A percentile compares a stretch with the other conserved stretches of the same genome.
These are phyloP conservation scores for Zygosaccharomyces pseudobailii DNA, from an alignment of 1,139 yeast genomes.

Conservation along the genomic window DNA sequence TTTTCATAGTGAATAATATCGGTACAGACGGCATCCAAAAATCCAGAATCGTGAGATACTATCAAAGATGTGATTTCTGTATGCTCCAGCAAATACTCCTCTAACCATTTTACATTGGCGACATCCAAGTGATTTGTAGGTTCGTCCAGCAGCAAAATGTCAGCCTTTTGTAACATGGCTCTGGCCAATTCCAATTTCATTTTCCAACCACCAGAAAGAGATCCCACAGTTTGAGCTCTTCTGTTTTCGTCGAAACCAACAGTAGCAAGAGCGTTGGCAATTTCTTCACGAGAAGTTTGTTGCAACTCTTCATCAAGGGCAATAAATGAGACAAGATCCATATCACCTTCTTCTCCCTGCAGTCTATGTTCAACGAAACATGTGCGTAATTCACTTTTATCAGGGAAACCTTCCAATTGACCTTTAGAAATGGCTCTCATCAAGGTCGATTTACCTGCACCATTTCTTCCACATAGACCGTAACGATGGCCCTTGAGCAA, in stretches of 20 bases:
- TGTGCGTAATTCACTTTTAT: constrained; percentile 78
- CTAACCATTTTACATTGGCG: constrained; percentile 86
- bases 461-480: constrained; percentile 97
- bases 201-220: constrained; percentile 98
- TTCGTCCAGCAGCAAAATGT: constrained; percentile 89
- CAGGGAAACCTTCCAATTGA: constrained; percentile 96
- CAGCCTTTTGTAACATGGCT: constrained; percentile 98
- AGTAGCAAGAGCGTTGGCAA: constrained; percentile 65
- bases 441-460: constrained; percentile 97
- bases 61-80: constrained; percentile 88
- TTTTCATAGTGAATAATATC: constrained; percentile 95
- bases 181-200: constrained; percentile 97
- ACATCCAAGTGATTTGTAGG: constrained; percentile 99
- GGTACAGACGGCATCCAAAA: constrained; percentile 92
- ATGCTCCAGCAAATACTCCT: constrained; percentile 76
- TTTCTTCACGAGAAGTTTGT: constrained; percentile 59
- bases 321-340: constrained; percentile 83
- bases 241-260: constrained; percentile 94
- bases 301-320: constrained; percentile 83
- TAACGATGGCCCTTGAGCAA: constrained; percentile 92
- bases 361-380: constrained; percentile 96
- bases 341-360: constrained; percentile 91
- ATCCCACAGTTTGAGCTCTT: constrained; percentile 84
- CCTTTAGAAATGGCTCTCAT: constrained; percentile 98
- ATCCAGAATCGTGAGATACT: constrained; percentile 97